Evolutionary conservation across 2,329 filamentous ascomycete species (phyloP).

Genomic region (Cordyceps cicadae): DNA sequence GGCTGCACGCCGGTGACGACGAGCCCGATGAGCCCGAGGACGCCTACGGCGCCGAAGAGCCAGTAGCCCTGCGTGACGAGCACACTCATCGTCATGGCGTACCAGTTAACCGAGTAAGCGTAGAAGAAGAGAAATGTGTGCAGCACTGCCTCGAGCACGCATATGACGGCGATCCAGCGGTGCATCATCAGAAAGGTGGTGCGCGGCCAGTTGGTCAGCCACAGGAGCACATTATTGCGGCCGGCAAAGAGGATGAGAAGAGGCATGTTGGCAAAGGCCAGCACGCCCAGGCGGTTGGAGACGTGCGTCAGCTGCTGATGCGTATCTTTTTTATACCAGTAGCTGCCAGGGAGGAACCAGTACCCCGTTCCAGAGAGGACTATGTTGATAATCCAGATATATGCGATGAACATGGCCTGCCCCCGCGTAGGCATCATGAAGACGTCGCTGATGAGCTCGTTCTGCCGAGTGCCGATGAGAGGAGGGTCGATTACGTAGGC

Average conservation of each 20-base stretch:
- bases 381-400: conserved; percentile 27
- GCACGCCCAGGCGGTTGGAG: conserved; percentile 28
- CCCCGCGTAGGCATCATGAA: conserved; percentile 27
- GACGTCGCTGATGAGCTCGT: conserved; percentile 11
- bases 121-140: conserved; percentile 32
- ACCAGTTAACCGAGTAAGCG: conserved; percentile 19
- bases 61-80: conserved; percentile 22
- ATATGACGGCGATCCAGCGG: conserved; percentile 36
- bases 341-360: conserved; percentile 18
- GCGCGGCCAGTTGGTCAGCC: conserved; percentile 38
- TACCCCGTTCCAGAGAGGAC: conserved; percentile 23
- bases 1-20: conserved; percentile 26
- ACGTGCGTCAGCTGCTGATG: conserved; percentile 25
- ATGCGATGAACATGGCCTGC: conserved; percentile 30
- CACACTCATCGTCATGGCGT: conserved; percentile 4
- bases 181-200: conserved; percentile 39
- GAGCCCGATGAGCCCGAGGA: conserved; percentile 22
- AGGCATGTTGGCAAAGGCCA: conserved; percentile 30
- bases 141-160: conserved; percentile 31
- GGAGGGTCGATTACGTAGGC: conserved; percentile 17
- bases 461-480: conserved; percentile 13
- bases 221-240: conserved; percentile 37
- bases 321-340: conserved; percentile 18
- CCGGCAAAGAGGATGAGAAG: conserved; percentile 32
- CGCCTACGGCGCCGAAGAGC: conserved; percentile 34